Evolutionary conservation across 805 yeast genomes (phyloP), one percentile per base, ranked within the genome.

Genomic region (Clavispora fructus): DNA sequence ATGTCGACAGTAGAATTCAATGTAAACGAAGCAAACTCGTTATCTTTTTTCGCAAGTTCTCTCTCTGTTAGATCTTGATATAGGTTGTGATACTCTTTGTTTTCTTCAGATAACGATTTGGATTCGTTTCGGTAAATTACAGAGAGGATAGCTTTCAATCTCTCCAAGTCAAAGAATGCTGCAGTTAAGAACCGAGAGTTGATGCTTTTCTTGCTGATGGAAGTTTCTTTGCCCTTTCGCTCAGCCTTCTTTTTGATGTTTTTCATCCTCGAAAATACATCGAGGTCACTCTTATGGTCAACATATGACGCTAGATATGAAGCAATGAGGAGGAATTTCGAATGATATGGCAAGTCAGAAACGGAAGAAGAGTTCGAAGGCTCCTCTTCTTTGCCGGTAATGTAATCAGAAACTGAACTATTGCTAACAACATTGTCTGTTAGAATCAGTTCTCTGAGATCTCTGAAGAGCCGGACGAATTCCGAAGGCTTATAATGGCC

Each of bases 281-380:
- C 77, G 56, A 82, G 67, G 62, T 90, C 97, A 57, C 76, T 77
- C 49, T 79, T 77, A 2, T 84, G 81, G 28, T 84, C 86, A 46
- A 81, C 79, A 58, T 78, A 86, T 0, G 96, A 88, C 0, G 96
- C 95, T 41, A 90, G 66, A 61, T 85, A 91, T 0, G 95, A 83
- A 1, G 96, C 88, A 29, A 89, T 75, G 13, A 90, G 64, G n/a
- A 91, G 64, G 58, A 77, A 87, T 58, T 87, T 85, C 2, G 92
- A 77, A 42, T 78, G 74, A 8, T 58, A 60, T 0, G 91, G 80
- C 37, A 87, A 65, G 52, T 82, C 83, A 43, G 73, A 55, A 13
- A 62, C 57, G 16, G 56, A 10, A 38, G 60, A 38, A 53, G 44
- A 44, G 27, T 47, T 46, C 1, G 57, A 51, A n/a, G 56, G 47